Evolutionary conservation across 192 early-diverging fungal species (phyloP), one percentile per base, ranked within the genome.

Genomic region (Podochytrium sp.): DNA sequence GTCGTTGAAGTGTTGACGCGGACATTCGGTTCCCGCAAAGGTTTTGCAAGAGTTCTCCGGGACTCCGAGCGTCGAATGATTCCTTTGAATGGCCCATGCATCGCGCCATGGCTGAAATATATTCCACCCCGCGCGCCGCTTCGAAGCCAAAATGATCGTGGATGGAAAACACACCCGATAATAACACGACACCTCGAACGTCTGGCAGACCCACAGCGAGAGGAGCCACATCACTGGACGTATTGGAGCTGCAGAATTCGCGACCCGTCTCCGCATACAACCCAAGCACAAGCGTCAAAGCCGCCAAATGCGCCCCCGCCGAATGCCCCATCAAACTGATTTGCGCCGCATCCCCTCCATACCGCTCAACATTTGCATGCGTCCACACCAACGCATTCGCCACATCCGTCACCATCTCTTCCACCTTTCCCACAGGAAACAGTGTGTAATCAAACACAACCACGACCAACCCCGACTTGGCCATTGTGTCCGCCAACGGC

Each of bases 361-460:
- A 83, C 12, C 27, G 4, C 18, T 47, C 32, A 34, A 84, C 69
- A 60, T 84, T 65, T 14, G 62, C 23, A 12, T 73, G 37, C 1
- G 74, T 67, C 83, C 83, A 84, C 2, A 49, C 37, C 0, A 84
- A 34, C 1, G 72, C 77, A 30, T 40, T 25, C 16, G 72, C 39
- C 3, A 84, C 64, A 52, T 84, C 83, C 25, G 34, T 37, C 3
- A 83, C 40, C 81, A 81, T 81, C 42, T 83, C 75, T 47, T 63
- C 75, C 3, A 80, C 64, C 3, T 47, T 37, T 2, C 80, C 81
- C 18, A 66, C 63, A 7, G 83, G 83, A 42, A 55, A 83, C 37
- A 83, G 34, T 1, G 76, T 70, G 57, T 84, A 84, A 55, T 84
- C 52, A 14, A 81, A 78, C 0, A 83, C 73, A 14, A 84, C 81